Percentiles rank a stretch among this genome's conserved stretches.
phyloP scores from a whole-genome alignment of 192 early-diverging fungal genomes.

The Allomyces macrogynus region DNA sequence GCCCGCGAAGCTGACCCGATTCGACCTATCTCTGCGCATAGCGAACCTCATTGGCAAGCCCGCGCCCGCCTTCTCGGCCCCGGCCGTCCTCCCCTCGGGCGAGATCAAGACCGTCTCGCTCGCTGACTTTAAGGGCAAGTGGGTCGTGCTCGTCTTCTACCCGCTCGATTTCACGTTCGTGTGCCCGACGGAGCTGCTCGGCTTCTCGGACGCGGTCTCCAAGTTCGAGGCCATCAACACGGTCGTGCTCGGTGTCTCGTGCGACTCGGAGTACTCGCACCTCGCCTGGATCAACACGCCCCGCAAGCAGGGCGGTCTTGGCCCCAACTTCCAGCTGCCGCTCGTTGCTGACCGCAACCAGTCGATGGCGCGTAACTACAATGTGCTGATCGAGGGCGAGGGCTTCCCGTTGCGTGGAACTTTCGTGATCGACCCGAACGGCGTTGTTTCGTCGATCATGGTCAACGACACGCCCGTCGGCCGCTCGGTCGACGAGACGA shows the following conservation, averaged over 20 bases:
- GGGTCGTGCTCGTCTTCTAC: slow-evolving; percentile 70
- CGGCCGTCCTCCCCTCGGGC: slow-evolving; percentile 12
- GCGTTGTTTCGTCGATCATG: slow-evolving; percentile 66
- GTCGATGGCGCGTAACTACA: slow-evolving; percentile 69
- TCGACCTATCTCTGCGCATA: too few species aligned
- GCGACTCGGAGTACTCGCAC: slow-evolving; percentile 66
- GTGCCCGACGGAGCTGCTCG: slow-evolving; percentile 88
- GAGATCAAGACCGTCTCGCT: slow-evolving; percentile 12
- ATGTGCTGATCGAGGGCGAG: slow-evolving; percentile 61
- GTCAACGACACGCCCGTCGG: slow-evolving; percentile 81
- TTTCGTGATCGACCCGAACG: slow-evolving; percentile 81
- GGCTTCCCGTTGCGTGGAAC: slow-evolving; percentile 62
- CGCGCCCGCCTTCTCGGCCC: slow-evolving; percentile 13
- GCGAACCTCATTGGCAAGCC: not conserved
- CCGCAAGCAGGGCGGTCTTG: slow-evolving; percentile 76
- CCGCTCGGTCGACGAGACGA: slow-evolving; percentile 62
- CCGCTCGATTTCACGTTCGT: slow-evolving; percentile 81
- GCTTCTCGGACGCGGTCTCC: slow-evolving; percentile 62
- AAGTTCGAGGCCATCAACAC: slow-evolving; percentile 63
- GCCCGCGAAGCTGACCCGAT: too few species aligned
- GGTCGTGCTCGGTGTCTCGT: slow-evolving; percentile 50
- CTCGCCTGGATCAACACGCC: slow-evolving; percentile 71
- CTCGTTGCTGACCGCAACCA: slow-evolving; percentile 73
- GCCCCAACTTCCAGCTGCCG: slow-evolving; percentile 69
- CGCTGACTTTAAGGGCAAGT: slow-evolving; percentile 44